These are phyloP conservation scores for Polytrichum formosum DNA, from an alignment of 225 moss, liverwort and hornwort species.

Conservation along the genomic window DNA sequence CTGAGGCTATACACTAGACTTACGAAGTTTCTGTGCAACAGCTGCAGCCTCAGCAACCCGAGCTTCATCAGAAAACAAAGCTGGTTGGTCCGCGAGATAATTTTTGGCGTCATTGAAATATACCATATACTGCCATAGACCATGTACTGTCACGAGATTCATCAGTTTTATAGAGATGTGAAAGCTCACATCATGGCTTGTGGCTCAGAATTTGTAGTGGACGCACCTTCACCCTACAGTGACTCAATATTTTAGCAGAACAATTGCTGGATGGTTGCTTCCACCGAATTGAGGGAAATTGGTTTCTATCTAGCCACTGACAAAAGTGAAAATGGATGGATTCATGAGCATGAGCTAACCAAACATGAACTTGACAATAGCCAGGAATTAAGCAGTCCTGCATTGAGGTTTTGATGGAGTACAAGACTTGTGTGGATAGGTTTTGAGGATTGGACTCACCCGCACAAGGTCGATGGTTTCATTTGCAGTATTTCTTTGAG, in stretches of 20 bases:
- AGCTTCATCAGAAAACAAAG: constrained; percentile 81
- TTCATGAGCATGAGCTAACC: neutral
- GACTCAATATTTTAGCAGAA: neutral
- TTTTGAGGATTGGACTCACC: constrained; percentile 31
- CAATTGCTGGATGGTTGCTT: neutral
- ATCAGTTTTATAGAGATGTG: too few relatives aligned
- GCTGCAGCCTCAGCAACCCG: constrained; percentile 66
- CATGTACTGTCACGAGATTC: neutral
- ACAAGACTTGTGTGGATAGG: neutral
- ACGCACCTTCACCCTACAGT: neutral
- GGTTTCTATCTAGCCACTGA: too few relatives aligned
- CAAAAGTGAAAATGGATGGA: too few relatives aligned
- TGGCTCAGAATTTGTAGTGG: neutral
- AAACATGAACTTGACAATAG: neutral
- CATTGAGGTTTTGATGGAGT: neutral
- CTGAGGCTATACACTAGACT: constrained; percentile 21
- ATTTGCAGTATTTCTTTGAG: constrained; percentile 65
- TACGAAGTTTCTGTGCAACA: constrained; percentile 80
- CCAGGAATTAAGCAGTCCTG: neutral
- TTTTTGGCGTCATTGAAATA: constrained; percentile 73
- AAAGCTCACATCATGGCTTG: neutral
- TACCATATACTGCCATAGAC: constrained; percentile 74
- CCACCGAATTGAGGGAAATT: too few relatives aligned
- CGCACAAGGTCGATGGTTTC: constrained; percentile 73
- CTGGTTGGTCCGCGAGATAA: constrained; percentile 53